These are phyloP conservation scores for Pichia heedii DNA, from an alignment of 805 yeast species.

Conservation along the genomic window DNA sequence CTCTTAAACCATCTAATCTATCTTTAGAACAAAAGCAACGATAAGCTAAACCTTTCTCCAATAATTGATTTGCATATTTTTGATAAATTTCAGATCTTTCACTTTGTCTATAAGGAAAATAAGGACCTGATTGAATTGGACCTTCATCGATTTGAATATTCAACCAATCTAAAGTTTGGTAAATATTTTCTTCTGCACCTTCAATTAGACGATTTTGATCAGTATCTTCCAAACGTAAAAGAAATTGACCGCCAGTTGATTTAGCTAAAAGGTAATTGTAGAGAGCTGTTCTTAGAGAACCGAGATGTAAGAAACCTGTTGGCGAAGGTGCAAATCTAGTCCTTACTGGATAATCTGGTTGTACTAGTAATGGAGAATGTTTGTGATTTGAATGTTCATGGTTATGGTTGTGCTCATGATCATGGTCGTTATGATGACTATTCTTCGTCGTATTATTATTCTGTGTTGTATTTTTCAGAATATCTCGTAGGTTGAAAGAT, in stretches of 20 bases:
- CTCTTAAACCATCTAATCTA: constrained; percentile 56
- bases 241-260: constrained; percentile 69
- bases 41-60: constrained; percentile 69
- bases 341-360: constrained; percentile 51
- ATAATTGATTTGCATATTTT: constrained; percentile 45
- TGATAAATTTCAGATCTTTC: constrained; percentile 62
- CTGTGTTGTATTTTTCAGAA: too few species aligned
- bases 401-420: neutral
- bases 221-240: constrained; percentile 85
- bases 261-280: constrained; percentile 80
- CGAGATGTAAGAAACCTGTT: constrained; percentile 89
- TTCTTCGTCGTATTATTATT: too few species aligned
- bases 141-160: constrained; percentile 76
- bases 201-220: constrained; percentile 70
- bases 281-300: constrained; percentile 87
- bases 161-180: constrained; percentile 70
- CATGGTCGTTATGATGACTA: neutral
- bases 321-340: constrained; percentile 98
- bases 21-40: constrained; percentile 82
- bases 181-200: constrained; percentile 79
- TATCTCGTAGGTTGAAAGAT: too few species aligned
- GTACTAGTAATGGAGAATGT: constrained; percentile 4
- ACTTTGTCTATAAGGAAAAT: constrained; percentile 82
- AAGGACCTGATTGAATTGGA: constrained; percentile 66
- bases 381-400: constrained; percentile 8